Evolutionary conservation across 2,329 filamentous ascomycete species (phyloP), one percentile per base, ranked within the genome.

Genomic region (Apiospora kogelbergensis): DNA sequence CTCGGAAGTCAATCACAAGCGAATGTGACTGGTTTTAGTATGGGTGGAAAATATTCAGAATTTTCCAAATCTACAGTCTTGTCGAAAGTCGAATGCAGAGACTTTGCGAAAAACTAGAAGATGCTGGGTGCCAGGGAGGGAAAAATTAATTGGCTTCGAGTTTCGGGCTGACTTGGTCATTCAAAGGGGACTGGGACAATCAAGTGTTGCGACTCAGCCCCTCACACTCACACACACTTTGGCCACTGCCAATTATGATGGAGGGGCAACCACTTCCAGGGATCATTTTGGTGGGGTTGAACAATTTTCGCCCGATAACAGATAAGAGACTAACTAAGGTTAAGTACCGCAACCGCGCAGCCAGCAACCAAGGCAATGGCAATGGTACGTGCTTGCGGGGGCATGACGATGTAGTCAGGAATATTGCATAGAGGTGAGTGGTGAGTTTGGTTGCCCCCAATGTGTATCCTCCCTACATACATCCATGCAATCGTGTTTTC

Each of bases 11-110:
- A 66, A 48, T 66, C 65, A 53, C 65, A 66, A 66, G 65, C 53
- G 45, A 66, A 66, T 66, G 65, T 46, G 65, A 66, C 44, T 66
- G 44, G 30, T 11, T 60, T 60, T 60, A 37, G n/a, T 60, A 20
- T 37, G 53, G 53, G 37, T 60, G 53, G 53, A 60, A 60, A 57
- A 57, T 33, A 30, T 7, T 37, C 33, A 60, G 53, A 37, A 37
- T 60, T 60, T 60, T 60, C 53, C 53, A 60, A 30, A 11, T 17
- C 20, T 30, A 22, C 30, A n/a, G 53, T 60, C 53, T 37, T 60
- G 53, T 60, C 53, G 63, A 45, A 65, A 65, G 41, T 65, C 63
- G 41, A 44, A 65, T 30, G 63, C 30, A 65, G 41, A 65, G 41
- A 37, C 30, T n/a, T 45, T 65, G 44, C 63, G 63, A 60, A 37